Evolutionary conservation across 768 basidiomycete genomes (phyloP).

Genomic region (Dacryopinax primogenitus): DNA sequence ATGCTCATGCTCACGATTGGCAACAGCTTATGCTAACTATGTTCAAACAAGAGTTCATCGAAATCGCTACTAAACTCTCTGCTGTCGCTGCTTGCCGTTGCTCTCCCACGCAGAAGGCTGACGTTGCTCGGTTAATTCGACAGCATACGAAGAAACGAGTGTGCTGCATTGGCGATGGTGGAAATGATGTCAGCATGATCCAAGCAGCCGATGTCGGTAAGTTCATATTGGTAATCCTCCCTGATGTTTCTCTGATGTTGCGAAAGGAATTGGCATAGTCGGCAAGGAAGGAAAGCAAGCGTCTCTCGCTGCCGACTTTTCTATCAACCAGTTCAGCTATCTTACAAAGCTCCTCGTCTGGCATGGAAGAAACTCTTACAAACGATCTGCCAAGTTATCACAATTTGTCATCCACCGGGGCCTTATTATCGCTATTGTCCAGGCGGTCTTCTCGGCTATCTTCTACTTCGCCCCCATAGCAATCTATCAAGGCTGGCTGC

Average conservation of each 20-base stretch:
- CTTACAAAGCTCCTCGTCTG: slow-evolving; percentile 93
- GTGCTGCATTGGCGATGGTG: slow-evolving; percentile 97
- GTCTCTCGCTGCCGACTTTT: slow-evolving; percentile 97
- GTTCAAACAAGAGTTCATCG: slow-evolving; percentile 89
- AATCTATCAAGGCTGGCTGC: slow-evolving; percentile 93
- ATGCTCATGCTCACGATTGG: not conserved
- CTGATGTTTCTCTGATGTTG: slow-evolving; percentile 19
- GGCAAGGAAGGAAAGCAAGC: slow-evolving; percentile 99
- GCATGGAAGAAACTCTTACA: slow-evolving; percentile 98
- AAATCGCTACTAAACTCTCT: slow-evolving; percentile 88
- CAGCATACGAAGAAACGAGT: slow-evolving; percentile 85
- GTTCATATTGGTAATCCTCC: slow-evolving; percentile 26
- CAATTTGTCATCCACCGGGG: slow-evolving; percentile 98
- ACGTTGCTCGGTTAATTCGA: slow-evolving; percentile 88
- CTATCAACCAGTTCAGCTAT: slow-evolving; percentile 89
- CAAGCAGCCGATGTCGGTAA: slow-evolving; percentile 95
- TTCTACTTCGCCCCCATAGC: slow-evolving; percentile 95
- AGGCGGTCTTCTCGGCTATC: slow-evolving; percentile 88
- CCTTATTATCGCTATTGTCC: slow-evolving; percentile 93
- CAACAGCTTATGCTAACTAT: slow-evolving; percentile 73
- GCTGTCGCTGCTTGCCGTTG: slow-evolving; percentile 96
- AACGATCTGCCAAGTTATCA: slow-evolving; percentile 91
- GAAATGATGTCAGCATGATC: slow-evolving; percentile 99
- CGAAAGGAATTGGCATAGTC: slow-evolving; percentile 83
- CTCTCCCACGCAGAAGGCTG: slow-evolving; percentile 97